phyloP scores from a whole-genome alignment of 768 basidiomycete genomes.

The Psilocybe tampanensis region DNA sequence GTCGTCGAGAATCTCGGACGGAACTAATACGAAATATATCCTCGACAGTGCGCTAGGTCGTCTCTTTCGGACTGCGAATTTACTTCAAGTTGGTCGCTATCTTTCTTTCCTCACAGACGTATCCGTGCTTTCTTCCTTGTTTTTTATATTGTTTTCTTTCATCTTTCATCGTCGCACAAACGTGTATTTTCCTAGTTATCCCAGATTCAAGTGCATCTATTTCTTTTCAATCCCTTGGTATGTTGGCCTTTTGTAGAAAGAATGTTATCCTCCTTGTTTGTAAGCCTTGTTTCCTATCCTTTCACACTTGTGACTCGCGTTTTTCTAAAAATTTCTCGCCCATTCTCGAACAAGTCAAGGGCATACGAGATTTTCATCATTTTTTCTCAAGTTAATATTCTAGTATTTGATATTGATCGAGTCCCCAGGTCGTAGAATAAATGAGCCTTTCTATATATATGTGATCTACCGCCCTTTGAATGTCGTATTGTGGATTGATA shows the following conservation, averaged over 20 bases:
- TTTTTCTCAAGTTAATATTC: no score
- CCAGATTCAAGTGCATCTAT: constrained; percentile 3
- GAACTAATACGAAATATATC: constrained; percentile 23
- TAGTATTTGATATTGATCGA: no score
- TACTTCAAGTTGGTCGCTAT: constrained; percentile 14
- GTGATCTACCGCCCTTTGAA: no score
- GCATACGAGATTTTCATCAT: no score
- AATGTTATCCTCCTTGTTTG: constrained; percentile 4
- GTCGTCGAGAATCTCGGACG: constrained; percentile 16
- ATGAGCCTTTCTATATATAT: no score
- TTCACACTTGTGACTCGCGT: background rate
- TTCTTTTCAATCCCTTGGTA: constrained; percentile 14
- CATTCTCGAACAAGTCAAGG: background rate
- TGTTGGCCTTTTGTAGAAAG: constrained; percentile 14
- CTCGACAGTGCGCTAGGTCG: constrained; percentile 12
- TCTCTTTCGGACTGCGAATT: constrained; percentile 16
- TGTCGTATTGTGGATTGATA: background rate
- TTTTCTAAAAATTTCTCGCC: background rate
- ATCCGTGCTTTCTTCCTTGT: constrained; percentile 13
- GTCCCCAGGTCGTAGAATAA: no score
- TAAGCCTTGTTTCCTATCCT: background rate
- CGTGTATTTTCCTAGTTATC: constrained; percentile 15
- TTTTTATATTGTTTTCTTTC: constrained; percentile 14
- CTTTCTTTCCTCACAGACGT: constrained; percentile 14
- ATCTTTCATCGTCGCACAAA: constrained; percentile 10